Conservation (phyloP, 2,329 filamentous ascomycete genomes). For the Fusarium siculi region DNA sequence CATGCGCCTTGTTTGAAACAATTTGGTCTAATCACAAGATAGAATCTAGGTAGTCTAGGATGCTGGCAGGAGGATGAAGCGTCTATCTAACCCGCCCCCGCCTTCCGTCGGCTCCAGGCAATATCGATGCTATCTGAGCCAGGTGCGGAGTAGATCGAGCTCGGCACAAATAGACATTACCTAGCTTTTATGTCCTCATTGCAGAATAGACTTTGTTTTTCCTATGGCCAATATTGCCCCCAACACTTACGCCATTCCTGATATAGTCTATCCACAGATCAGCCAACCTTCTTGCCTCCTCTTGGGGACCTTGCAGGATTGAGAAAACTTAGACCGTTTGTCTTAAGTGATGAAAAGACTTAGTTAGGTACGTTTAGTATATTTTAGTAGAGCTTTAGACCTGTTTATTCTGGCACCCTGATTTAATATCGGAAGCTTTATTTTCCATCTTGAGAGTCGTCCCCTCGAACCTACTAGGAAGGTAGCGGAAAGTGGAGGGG, state of each 20-base stretch:
- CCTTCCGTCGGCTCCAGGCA: background rate
- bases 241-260: too few species aligned
- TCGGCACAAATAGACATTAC: too few species aligned
- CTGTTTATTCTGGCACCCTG: background rate
- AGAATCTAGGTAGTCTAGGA: background rate
- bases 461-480: background rate
- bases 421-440: background rate
- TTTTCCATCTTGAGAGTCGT: background rate
- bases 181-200: too few species aligned
- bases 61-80: background rate
- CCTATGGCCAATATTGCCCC: too few species aligned
- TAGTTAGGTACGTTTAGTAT: background rate
- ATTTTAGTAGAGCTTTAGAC: background rate
- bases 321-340: background rate
- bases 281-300: background rate
- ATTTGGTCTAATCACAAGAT: background rate
- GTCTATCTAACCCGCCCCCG: background rate
- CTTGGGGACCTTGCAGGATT: background rate
- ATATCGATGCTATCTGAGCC: too few species aligned
- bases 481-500: slow-evolving; percentile 25
- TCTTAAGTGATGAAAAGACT: background rate
- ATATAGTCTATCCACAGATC: too few species aligned
- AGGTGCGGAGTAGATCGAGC: too few species aligned
- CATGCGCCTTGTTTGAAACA: background rate
- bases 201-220: too few species aligned